phyloP scores from a whole-genome alignment of 2,329 filamentous ascomycete genomes.

The Colletotrichum simmondsii region DNA sequence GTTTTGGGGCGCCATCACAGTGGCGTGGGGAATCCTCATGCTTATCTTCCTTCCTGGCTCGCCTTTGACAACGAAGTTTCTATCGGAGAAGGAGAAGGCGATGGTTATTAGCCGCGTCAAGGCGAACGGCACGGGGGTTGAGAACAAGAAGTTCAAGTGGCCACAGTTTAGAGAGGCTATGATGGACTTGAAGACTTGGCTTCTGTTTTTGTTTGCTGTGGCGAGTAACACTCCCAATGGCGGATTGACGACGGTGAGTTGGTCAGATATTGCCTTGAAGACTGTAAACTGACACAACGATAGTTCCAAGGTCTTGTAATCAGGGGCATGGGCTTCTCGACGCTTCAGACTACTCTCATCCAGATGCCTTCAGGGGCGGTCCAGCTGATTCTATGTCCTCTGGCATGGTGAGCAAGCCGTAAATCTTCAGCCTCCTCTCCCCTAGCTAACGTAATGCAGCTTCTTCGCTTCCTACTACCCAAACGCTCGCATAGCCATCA shows the following conservation, averaged over 20 bases:
- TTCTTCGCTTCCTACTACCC: slow-evolving; percentile 29
- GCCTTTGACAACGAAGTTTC: slow-evolving; percentile 60
- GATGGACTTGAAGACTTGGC: slow-evolving; percentile 62
- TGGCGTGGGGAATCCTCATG: slow-evolving; percentile 65
- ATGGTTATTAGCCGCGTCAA: slow-evolving; percentile 78
- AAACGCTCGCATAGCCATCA: slow-evolving; percentile 34
- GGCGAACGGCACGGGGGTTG: slow-evolving; percentile 81
- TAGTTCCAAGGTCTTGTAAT: slow-evolving; percentile 74
- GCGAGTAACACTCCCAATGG: slow-evolving; percentile 72
- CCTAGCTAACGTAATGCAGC: neutral
- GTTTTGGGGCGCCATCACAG: slow-evolving; percentile 69
- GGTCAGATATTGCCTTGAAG: rapidly evolving
- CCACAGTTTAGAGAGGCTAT: slow-evolving; percentile 68
- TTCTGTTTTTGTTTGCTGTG: slow-evolving; percentile 70
- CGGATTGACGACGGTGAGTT: slow-evolving; percentile 17
- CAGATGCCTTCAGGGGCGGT: slow-evolving; percentile 72
- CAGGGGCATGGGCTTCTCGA: slow-evolving; percentile 69
- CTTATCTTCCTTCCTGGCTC: slow-evolving; percentile 68
- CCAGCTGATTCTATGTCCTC: slow-evolving; percentile 24
- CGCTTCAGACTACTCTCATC: slow-evolving; percentile 68
- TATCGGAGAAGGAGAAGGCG: slow-evolving; percentile 73
- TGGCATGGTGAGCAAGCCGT: slow-evolving; percentile 1
- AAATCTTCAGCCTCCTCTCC: too few species aligned
- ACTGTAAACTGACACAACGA: slow-evolving; percentile 58
- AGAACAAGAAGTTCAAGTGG: slow-evolving; percentile 75